Evolutionary conservation across 805 yeast genomes (phyloP), one percentile per base, ranked within the genome.

Genomic region (Candida germanica): DNA sequence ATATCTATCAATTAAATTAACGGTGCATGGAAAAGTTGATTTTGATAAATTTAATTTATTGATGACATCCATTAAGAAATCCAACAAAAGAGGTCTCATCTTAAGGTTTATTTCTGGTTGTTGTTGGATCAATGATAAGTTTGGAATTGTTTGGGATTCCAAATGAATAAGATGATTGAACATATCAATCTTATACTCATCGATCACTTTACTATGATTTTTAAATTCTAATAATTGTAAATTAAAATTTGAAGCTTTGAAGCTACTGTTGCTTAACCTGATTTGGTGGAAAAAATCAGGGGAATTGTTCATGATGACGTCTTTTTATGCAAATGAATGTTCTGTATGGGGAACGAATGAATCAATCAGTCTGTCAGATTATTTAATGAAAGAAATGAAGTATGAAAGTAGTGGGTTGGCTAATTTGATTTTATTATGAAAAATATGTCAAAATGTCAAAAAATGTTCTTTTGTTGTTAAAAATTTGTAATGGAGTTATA

Each of bases 151-250:
- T 10, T 42, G 37, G 14, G 45, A 43, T 47, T 66, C 70, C 30
- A 59, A 40, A 6, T 47, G 36, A 21, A 57, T 40, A 37, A 66
- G 49, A 38, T 68, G 70, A 10, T 50, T 50, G 30, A 64, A 53
- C 46, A 66, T 65, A 12, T 73, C 76, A 32, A 58, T 42, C 40
- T 68, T 64, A 50, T 77, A 77, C 39, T 72, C 76, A 29, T 59
- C 53, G 8, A 73, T 57, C 10, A 69, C 53, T 12, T 48, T 50
- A 24, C 57, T 60, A 51, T 76, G 82, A 25, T 70, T 63, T 35
- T 61, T 57, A 40, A 64, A 66, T 49, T 76, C 80, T 64, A 72
- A 73, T 33, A 63, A 49, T 33, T 66, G 66, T 29, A 77, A 50
- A 17, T 55, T 55, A 27, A 68, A 56, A 46, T 69, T 59, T 18